Base-by-base conservation (phyloP, 192 early-diverging fungal genomes). In the Backusella liffmaniae region DNA sequence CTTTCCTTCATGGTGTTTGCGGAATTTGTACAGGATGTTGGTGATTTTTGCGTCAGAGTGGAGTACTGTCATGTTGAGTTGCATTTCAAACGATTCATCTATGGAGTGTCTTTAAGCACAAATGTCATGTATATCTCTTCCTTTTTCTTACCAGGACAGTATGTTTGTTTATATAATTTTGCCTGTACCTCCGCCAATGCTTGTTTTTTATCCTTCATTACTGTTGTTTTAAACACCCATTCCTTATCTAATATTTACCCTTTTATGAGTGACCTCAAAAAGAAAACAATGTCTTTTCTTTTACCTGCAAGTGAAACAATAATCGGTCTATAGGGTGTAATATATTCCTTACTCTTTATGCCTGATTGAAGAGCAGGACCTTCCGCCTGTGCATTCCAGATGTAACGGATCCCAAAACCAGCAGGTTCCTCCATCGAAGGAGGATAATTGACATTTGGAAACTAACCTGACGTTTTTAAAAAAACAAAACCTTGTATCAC, bases 1-100 rank as follows among this genome's bases (percentile, higher is more conserved):
- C 21, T 80, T 79, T 16, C 84, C 84, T 70, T 85, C 84, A 23
- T 84, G 83, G 51, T 85, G 84, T 56, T 85, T 85, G 62, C 84
- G 82, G 46, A 85, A 78, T 26, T 73, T 76, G 51, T 78, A 85
- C 6, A 68, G 21, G 4, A 84, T 66, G 10, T 29, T 49, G 2
- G 66, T 70, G 13, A 83, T 70, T 51, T 80, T 80, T 29, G 67
- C 59, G n/a, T 77, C 77, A 16, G 77, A 74, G 10, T 76, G 76
- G 30, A 81, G 34, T 18, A 67, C 41, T 0, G 77, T 67, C 37
- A 81, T 71, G 5, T 75, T 79, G 2, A 85, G 39, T 41, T 83
- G 73, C 76, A 81, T 76, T 15, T 30, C 49, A 30, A 79, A 77
- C 2, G 59, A 18, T 42, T 80, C 77, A 66, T 81, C 79, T 83